Evolutionary conservation across 1,284 basidiomycete genomes (phyloP).

Genomic region (Microbotryum violaceum): DNA sequence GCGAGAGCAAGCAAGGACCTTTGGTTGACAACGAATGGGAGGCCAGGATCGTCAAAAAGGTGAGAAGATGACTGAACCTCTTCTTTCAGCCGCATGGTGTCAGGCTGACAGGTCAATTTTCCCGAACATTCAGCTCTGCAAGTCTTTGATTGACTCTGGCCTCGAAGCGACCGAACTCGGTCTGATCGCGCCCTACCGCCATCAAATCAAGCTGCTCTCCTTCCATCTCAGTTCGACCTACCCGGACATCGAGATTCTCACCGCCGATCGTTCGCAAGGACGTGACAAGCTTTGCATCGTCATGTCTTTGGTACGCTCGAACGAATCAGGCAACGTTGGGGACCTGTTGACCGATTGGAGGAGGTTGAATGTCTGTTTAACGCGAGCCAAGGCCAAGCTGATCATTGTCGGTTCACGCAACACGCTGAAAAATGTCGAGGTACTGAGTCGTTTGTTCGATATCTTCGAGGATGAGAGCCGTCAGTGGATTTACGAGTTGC

Average conservation of each 20-base stretch:
- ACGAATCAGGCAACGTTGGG: conserved; percentile 58
- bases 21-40: conserved; percentile 83
- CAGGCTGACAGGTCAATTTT: conserved; percentile 44
- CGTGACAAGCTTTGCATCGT: conserved; percentile 93
- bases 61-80: conserved; percentile 27
- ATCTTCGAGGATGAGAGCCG: conserved; percentile 56
- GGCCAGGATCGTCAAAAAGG: conserved; percentile 49
- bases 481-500: conserved; percentile 59
- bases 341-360: conserved; percentile 92
- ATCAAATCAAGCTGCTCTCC: conserved; percentile 81
- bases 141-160: conserved; percentile 59
- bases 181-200: conserved; percentile 83
- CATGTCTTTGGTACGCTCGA: conserved; percentile 85
- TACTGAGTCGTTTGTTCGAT: conserved; percentile 28
- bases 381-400: conserved; percentile 80
- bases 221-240: conserved; percentile 49
- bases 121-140: conserved; percentile 51
- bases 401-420: conserved; percentile 76
- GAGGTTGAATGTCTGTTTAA: conserved; percentile 92
- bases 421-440: conserved; percentile 56
- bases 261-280: conserved; percentile 91
- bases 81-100: not conserved
- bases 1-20: conserved; percentile 73
- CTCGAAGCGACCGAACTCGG: conserved; percentile 65
- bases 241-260: conserved; percentile 72